Evolutionary conservation across 2,329 filamentous ascomycete genomes (phyloP).

Genomic region (Microsporum canis): DNA sequence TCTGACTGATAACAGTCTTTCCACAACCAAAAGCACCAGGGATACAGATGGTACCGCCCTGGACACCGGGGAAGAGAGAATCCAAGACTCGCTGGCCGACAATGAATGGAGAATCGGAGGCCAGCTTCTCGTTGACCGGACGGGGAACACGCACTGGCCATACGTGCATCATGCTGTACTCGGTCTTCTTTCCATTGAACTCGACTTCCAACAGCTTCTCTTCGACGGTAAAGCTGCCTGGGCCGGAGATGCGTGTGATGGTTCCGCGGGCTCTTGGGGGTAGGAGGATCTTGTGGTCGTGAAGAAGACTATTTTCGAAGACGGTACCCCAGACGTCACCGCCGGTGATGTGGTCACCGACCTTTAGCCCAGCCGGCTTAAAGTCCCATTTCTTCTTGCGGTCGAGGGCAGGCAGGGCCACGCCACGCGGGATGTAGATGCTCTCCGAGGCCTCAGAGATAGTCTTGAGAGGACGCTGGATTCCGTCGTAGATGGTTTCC

Average conservation of each 20-base stretch:
- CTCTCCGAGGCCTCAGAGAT: conserved; percentile 68
- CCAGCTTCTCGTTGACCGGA: conserved; percentile 82
- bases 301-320: conserved; percentile 89
- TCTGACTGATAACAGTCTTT: conserved; percentile 98
- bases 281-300: conserved; percentile 84
- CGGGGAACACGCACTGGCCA: conserved; percentile 97
- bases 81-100: conserved; percentile 96
- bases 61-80: conserved; percentile 88
- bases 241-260: conserved; percentile 79
- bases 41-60: conserved; percentile 95
- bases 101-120: conserved; percentile 80
- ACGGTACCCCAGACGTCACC: conserved; percentile 94
- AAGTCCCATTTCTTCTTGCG: conserved; percentile 95
- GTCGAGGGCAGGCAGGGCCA: conserved; percentile 76
- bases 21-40: conserved; percentile 97
- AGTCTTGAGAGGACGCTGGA: conserved; percentile 81
- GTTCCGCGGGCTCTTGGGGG: conserved; percentile 82
- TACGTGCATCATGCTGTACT: conserved; percentile 95
- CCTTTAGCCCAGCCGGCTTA: conserved; percentile 70
- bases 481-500: conserved; percentile 99
- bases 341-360: conserved; percentile 91
- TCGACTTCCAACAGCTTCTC: conserved; percentile 92
- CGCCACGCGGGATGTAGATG: conserved; percentile 97
- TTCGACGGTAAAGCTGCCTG: conserved; percentile 87
- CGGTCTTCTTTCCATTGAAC: conserved; percentile 90